Conservation (phyloP, 331 rosid genomes). For the Malus hybrid region DNA sequence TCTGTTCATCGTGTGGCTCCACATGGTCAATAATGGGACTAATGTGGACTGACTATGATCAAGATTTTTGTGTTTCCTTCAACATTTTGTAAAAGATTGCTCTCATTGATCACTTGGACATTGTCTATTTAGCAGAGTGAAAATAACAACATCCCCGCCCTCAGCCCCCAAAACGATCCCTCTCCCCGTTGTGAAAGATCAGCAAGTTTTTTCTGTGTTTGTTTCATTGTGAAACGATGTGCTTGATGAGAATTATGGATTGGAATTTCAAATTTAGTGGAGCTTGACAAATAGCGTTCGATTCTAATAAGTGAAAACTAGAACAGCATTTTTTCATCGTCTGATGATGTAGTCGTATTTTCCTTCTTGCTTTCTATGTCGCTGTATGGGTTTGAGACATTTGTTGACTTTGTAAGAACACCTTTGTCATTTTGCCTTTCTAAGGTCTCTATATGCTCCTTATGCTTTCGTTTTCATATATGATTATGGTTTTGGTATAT, state of each 20-base stretch:
- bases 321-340: neutral
- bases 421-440: neutral
- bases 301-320: neutral
- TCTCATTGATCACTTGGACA: neutral
- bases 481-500: conserved; percentile 6
- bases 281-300: neutral
- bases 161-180: neutral
- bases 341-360: neutral
- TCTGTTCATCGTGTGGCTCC: neutral
- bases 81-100: neutral
- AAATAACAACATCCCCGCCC: neutral
- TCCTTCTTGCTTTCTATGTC: neutral
- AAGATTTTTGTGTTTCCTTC: neutral
- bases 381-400: neutral
- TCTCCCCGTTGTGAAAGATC: neutral
- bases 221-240: neutral
- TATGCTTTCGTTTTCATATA: neutral
- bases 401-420: neutral
- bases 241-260: neutral
- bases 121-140: neutral
- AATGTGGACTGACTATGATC: neutral
- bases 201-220: neutral
- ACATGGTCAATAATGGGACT: neutral
- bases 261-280: neutral
- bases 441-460: neutral